phyloP scores from a whole-genome alignment of 2,329 filamentous ascomycete genomes.

The Arthrobotrys entomopaga region DNA sequence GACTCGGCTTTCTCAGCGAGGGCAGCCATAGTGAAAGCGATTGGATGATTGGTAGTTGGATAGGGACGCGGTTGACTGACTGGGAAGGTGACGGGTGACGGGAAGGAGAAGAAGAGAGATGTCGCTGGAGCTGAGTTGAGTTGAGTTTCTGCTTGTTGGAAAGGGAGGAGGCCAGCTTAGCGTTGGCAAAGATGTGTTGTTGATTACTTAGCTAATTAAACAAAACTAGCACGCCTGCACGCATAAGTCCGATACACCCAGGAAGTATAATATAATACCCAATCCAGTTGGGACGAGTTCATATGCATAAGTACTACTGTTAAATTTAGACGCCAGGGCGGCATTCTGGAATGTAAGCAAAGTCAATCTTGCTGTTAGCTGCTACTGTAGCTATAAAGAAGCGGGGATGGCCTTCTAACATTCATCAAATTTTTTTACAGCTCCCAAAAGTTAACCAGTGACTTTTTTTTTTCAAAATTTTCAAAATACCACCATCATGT shows the following conservation, averaged over 20 bases:
- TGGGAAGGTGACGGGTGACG: constrained; percentile 11
- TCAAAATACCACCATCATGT: constrained; percentile 20
- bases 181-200: constrained; percentile 9
- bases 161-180: constrained; percentile 47
- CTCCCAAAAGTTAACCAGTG: too few species aligned
- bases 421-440: too few species aligned
- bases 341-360: constrained; percentile 10
- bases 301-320: too few species aligned
- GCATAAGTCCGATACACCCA: constrained; percentile 2
- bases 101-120: constrained; percentile 61
- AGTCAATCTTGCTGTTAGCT: not conserved
- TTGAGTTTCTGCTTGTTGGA: constrained; percentile 6
- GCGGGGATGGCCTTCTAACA: too few species aligned
- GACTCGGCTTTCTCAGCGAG: constrained; percentile 92
- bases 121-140: constrained; percentile 57
- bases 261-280: too few species aligned
- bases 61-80: not conserved
- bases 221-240: too few species aligned
- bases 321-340: too few species aligned
- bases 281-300: too few species aligned
- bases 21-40: constrained; percentile 63
- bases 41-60: constrained; percentile 19
- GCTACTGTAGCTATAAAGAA: too few species aligned
- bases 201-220: too few species aligned
- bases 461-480: constrained; percentile 3